Evolutionary conservation across 2,329 filamentous ascomycete genomes (phyloP).

Genomic region (Arachnomyces sp.): DNA sequence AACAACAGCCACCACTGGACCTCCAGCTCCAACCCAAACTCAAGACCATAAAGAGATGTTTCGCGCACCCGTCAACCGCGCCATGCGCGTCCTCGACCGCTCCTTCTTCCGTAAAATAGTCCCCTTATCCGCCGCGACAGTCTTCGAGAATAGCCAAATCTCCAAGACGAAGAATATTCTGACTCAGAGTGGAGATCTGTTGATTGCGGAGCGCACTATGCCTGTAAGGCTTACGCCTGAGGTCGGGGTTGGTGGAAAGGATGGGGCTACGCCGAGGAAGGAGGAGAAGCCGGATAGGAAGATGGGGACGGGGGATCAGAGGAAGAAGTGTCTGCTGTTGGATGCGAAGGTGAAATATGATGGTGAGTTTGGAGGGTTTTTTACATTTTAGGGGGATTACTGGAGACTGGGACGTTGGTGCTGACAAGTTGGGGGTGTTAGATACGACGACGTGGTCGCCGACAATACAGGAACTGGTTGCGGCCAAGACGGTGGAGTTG

Average conservation of each 20-base stretch:
- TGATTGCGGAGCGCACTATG: slow-evolving; percentile 56
- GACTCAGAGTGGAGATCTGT: slow-evolving; percentile 55
- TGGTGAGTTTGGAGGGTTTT: slow-evolving; percentile 24
- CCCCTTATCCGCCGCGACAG: slow-evolving; percentile 66
- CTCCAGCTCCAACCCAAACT: slow-evolving; percentile 20
- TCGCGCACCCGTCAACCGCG: slow-evolving; percentile 70
- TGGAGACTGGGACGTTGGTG: not conserved
- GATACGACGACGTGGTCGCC: slow-evolving; percentile 68
- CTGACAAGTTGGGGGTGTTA: slow-evolving; percentile 36
- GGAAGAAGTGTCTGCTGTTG: slow-evolving; percentile 33
- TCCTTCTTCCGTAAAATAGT: slow-evolving; percentile 71
- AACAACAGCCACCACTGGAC: slow-evolving; percentile 9
- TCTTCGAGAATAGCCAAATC: slow-evolving; percentile 69
- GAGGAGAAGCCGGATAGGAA: slow-evolving; percentile 48
- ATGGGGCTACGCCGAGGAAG: slow-evolving; percentile 34
- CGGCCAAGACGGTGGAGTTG: slow-evolving; percentile 59
- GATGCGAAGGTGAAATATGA: slow-evolving; percentile 30
- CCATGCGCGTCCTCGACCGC: slow-evolving; percentile 72
- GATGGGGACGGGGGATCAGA: slow-evolving; percentile 9
- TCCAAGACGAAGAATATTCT: slow-evolving; percentile 61
- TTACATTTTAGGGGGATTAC: slow-evolving; percentile 5
- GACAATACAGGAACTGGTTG: slow-evolving; percentile 58
- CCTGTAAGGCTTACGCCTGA: slow-evolving; percentile 58
- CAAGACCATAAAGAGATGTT: slow-evolving; percentile 46
- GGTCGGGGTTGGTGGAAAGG: slow-evolving; percentile 6